Evolutionary conservation across 345 rosid species (phyloP), one percentile per base, ranked within the genome.

Genomic region (Citrus reticulata): DNA sequence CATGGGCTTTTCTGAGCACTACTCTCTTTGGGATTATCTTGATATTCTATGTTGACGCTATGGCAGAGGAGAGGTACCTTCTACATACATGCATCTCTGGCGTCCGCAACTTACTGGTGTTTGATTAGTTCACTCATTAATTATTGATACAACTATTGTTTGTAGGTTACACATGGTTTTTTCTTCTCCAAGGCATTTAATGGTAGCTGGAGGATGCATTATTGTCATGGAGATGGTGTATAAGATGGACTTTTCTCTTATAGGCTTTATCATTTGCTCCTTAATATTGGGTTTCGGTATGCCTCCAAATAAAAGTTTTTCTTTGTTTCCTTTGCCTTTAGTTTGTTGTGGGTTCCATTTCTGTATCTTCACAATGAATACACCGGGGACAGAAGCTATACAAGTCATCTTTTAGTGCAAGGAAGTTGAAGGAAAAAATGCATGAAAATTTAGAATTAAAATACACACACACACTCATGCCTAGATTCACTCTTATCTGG

Each of bases 161-260:
- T 83, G 80, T 77, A 96, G 98, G 88, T 83, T 96, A 89, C 98
- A 94, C 82, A 90, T 96, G 97, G 99, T 96, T 84, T 94, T 96
- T 90, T 96, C 99, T 75, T 96, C 99, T 19, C 99, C 98, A 30
- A 88, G 98, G 83, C 99, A 94, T 89, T 85, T 96, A 79, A 80
- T 93, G 93, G 94, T 84, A 7, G 95, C 98, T 73, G 98, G 95
- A 68, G 93, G 85, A 76, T 93, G 98, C 90, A 92, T 94, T 76
- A 83, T 92, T 77, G 78, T 90, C 67, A 85, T 94, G 97, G 98
- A 96, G 87, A 83, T 91, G 54, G 80, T 87, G 4, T 96, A 93
- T 85, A 89, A 88, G 68, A 86, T 91, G 97, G 95, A 96, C 83
- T 96, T 96, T 74, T 93, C 98, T 74, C 88, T 93, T 34, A 86